Conservation (phyloP, 108 stramenopile species). For the Fistulifera pelliculosa region DNA sequence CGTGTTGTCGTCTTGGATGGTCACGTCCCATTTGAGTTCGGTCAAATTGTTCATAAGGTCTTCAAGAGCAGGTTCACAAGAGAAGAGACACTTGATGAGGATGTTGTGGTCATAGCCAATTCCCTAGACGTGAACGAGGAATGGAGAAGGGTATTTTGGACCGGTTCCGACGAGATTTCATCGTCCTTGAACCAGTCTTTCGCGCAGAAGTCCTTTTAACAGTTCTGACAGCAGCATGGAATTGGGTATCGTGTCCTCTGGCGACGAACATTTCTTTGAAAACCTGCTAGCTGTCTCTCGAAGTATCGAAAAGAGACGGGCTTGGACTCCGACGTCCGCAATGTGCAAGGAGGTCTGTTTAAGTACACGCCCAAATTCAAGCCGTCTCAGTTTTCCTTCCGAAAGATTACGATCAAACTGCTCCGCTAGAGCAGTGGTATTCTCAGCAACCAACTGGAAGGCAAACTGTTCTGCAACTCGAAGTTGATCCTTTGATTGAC, state of each 20-base stretch:
- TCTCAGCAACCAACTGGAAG: slow-evolving; percentile 34
- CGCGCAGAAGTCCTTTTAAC: slow-evolving; percentile 18
- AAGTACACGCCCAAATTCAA: slow-evolving; percentile 1
- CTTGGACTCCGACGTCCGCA: slow-evolving; percentile 11
- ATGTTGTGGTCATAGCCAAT: slow-evolving; percentile 3
- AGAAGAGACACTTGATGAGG: background rate
- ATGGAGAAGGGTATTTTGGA: slow-evolving; percentile 21
- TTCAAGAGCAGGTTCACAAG: slow-evolving; percentile 5
- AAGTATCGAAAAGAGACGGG: slow-evolving; percentile 14
- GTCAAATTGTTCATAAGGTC: slow-evolving; percentile 21
- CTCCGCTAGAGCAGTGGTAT: slow-evolving; percentile 33
- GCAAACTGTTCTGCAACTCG: slow-evolving; percentile 32
- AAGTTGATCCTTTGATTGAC: background rate
- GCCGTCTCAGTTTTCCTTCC: slow-evolving; percentile 7
- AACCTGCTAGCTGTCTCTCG: slow-evolving; percentile 4
- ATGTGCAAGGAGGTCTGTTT: slow-evolving; percentile 14
- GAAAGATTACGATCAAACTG: slow-evolving; percentile 32
- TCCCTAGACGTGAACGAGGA: slow-evolving; percentile 5
- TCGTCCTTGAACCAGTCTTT: slow-evolving; percentile 18
- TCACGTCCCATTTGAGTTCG: slow-evolving; percentile 9
- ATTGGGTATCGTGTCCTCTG: slow-evolving; percentile 4
- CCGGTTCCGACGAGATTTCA: slow-evolving; percentile 16
- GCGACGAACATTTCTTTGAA: slow-evolving; percentile 13
- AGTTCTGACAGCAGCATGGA: slow-evolving; percentile 18
- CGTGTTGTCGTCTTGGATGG: slow-evolving; percentile 24